These are phyloP conservation scores for Wickerhamiella kazuoi DNA, from an alignment of 805 yeast genomes.

Conservation along the genomic window DNA sequence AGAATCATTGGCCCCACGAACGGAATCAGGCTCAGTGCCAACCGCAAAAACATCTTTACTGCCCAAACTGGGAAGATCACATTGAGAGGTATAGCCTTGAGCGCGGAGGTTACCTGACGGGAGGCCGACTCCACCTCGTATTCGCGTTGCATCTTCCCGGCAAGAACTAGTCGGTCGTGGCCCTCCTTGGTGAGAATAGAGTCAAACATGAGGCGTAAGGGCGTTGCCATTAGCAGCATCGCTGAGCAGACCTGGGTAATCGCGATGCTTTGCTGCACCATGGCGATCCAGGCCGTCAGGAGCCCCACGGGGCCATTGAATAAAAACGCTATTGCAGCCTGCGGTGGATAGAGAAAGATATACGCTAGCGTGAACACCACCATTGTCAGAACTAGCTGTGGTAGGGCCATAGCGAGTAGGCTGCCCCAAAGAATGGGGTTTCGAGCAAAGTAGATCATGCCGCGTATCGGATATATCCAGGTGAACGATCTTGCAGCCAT, in stretches of 20 bases:
- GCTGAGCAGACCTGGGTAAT: conserved; percentile 28
- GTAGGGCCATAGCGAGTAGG: conserved; percentile 27
- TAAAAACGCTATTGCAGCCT: conserved; percentile 26
- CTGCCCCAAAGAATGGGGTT: conserved; percentile 32
- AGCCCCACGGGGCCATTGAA: conserved; percentile 36
- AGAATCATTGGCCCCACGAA: conserved; percentile 40
- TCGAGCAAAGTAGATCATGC: conserved; percentile 25
- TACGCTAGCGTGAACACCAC: conserved; percentile 24
- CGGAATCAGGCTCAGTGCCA: conserved; percentile 34
- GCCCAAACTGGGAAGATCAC: conserved; percentile 28
- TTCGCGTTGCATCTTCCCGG: conserved; percentile 21
- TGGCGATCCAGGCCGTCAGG: conserved; percentile 28
- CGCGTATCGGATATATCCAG: conserved; percentile 23
- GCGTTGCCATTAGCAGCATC: conserved; percentile 29
- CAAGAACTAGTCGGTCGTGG: conserved; percentile 27
- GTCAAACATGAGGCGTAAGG: conserved; percentile 32
- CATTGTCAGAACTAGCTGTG: conserved; percentile 27
- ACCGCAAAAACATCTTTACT: conserved; percentile 21
- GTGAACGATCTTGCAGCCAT: conserved; percentile 14
- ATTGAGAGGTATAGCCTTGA: conserved; percentile 23
- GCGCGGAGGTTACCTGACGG: conserved; percentile 21
- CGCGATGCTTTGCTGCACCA: conserved; percentile 27
- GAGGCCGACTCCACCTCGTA: conserved; percentile 19
- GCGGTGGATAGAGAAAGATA: conserved; percentile 28
- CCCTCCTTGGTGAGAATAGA: conserved; percentile 30